A percentile compares a stretch with the other conserved stretches of the same genome.
These are phyloP conservation scores for Ustilago curta DNA, from an alignment of 1,284 basidiomycete genomes.

Conservation along the genomic window DNA sequence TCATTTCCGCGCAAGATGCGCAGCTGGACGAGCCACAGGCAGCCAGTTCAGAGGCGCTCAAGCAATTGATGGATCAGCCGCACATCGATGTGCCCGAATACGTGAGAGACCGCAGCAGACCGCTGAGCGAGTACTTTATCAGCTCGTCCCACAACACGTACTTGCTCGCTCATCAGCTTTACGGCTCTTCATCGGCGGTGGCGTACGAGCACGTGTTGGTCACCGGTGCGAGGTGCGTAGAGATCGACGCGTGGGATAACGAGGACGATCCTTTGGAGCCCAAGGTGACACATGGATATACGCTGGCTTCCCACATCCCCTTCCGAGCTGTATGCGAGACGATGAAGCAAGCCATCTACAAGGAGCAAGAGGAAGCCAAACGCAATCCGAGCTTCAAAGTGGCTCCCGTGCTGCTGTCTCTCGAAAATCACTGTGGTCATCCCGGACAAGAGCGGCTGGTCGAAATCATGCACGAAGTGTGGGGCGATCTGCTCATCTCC, in stretches of 20 bases:
- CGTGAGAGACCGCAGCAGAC: constrained; percentile 52
- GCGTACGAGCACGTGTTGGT: constrained; percentile 75
- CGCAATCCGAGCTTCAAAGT: constrained; percentile 26
- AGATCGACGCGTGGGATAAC: constrained; percentile 78
- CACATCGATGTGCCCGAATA: constrained; percentile 55
- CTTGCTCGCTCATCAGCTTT: constrained; percentile 75
- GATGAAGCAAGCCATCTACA: constrained; percentile 47
- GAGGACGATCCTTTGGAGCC: constrained; percentile 72
- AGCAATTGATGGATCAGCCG: constrained; percentile 46
- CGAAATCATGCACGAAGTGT: constrained; percentile 74
- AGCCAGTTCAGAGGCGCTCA: constrained; percentile 35
- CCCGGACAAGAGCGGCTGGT: constrained; percentile 74
- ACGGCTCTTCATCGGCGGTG: constrained; percentile 74
- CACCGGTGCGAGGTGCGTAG: constrained; percentile 75
- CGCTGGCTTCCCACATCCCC: constrained; percentile 50
- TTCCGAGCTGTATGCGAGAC: constrained; percentile 53
- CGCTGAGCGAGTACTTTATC: constrained; percentile 62
- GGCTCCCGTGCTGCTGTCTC: constrained; percentile 74
- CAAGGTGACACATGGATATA: constrained; percentile 74
- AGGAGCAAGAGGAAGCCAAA: constrained; percentile 31
- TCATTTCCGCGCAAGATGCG: constrained; percentile 43
- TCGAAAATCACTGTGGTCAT: constrained; percentile 76
- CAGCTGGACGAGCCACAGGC: constrained; percentile 21
- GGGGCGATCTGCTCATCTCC: constrained; percentile 73
- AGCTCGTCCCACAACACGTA: constrained; percentile 76